Conservation (phyloP, 2,329 filamentous ascomycete species). For the Trichophaea hybrida region DNA sequence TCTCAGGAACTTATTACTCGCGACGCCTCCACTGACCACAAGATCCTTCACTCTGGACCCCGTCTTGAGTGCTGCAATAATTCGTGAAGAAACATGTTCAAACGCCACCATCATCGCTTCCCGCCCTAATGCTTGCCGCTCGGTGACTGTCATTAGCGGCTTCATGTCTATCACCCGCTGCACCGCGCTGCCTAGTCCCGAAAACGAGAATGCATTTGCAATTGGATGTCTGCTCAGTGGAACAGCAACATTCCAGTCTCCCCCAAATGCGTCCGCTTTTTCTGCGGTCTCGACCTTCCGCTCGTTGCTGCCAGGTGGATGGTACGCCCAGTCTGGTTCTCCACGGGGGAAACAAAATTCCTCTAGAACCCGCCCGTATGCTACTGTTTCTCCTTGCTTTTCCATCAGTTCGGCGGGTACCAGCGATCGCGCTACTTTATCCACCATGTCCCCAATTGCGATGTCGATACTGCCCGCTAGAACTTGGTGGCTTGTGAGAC, state of each 20-base stretch:
- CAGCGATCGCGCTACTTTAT: constrained; percentile 69
- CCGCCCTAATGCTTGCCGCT: constrained; percentile 54
- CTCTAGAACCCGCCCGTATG: constrained; percentile 72
- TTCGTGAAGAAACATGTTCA: constrained; percentile 66
- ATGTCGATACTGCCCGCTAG: constrained; percentile 62
- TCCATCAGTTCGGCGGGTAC: constrained; percentile 48
- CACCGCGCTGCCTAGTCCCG: constrained; percentile 53
- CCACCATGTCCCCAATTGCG: constrained; percentile 77
- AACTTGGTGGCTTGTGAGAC: constrained; percentile 54
- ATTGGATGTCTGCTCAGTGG: constrained; percentile 26
- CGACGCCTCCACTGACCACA: constrained; percentile 85
- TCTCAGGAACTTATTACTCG: constrained; percentile 65
- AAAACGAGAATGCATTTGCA: constrained; percentile 56
- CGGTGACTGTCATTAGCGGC: constrained; percentile 38
- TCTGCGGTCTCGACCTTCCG: constrained; percentile 5
- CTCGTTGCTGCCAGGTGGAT: constrained; percentile 4
- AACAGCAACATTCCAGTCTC: constrained; percentile 27
- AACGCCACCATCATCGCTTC: constrained; percentile 70
- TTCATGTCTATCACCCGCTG: constrained; percentile 40
- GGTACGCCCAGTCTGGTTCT: constrained; percentile 29
- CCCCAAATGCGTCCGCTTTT: constrained; percentile 3
- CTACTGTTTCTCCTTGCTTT: constrained; percentile 43
- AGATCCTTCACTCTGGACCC: background rate
- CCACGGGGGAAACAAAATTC: constrained; percentile 54
- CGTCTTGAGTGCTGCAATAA: constrained; percentile 51